These are phyloP conservation scores for Calonectria multiphialidica DNA, from an alignment of 2,329 filamentous ascomycete genomes.

Conservation along the genomic window DNA sequence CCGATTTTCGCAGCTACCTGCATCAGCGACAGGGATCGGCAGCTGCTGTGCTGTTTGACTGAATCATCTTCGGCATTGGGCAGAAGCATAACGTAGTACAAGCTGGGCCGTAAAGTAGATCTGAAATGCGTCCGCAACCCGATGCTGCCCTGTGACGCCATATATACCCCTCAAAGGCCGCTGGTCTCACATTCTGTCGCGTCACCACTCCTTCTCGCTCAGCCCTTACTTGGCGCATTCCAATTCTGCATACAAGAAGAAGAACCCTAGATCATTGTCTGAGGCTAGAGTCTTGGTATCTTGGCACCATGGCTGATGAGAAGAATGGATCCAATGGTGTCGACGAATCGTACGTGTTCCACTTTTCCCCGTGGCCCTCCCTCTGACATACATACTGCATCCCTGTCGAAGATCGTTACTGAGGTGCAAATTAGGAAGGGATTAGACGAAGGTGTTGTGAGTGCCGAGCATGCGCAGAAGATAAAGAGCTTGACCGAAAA, in stretches of 20 bases:
- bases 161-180: slow-evolving; percentile 21
- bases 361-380: neutral
- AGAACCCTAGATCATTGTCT: neutral
- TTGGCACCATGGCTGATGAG: slow-evolving; percentile 14
- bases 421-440: neutral
- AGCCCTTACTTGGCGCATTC: neutral
- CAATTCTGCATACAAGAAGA: neutral
- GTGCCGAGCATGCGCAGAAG: slow-evolving; percentile 17
- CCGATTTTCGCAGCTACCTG: neutral
- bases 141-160: slow-evolving; percentile 1
- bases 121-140: neutral
- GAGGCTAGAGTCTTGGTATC: neutral
- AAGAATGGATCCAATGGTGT: slow-evolving; percentile 19
- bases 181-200: neutral
- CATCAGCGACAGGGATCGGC: slow-evolving; percentile 12
- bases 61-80: neutral
- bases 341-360: slow-evolving; percentile 2
- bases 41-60: neutral
- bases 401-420: slow-evolving; percentile 4
- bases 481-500: slow-evolving; percentile 33
- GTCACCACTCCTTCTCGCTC: neutral
- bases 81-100: neutral
- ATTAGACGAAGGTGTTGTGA: neutral
- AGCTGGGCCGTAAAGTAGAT: neutral
- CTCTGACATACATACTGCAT: neutral